phyloP scores from a whole-genome alignment of 257 asterid genomes.

The Mitragyna speciosa region DNA sequence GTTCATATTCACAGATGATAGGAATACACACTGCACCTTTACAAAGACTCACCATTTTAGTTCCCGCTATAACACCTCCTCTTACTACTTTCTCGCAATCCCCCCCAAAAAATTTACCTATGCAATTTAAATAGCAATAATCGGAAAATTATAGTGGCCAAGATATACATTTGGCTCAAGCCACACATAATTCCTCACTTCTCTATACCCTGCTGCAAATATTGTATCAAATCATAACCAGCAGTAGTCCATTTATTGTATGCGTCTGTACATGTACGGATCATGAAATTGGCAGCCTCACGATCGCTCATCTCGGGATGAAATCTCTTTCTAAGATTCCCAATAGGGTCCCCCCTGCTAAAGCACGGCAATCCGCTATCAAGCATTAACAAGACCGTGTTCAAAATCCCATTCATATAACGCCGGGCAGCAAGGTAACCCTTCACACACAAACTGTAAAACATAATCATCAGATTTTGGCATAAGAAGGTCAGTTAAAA shows the following conservation, averaged over 20 bases:
- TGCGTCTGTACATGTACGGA: conserved; percentile 85
- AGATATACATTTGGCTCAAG: background rate
- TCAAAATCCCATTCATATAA: conserved; percentile 88
- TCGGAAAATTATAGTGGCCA: background rate
- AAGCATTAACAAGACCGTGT: conserved; percentile 70
- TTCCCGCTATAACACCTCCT: background rate
- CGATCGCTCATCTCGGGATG: conserved; percentile 99
- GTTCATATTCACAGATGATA: background rate
- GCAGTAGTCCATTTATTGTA: conserved; percentile 97
- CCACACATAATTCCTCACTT: conserved; percentile 43
- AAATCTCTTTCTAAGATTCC: conserved; percentile 92
- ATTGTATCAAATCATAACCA: conserved; percentile 94
- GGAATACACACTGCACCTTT: background rate
- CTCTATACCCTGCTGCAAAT: conserved; percentile 96
- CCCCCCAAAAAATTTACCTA: conserved; percentile 4
- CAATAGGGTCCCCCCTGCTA: conserved; percentile 96
- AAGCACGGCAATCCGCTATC: conserved; percentile 99
- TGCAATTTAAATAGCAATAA: background rate
- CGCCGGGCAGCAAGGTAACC: conserved; percentile 98
- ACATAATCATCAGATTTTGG: conserved; percentile 9
- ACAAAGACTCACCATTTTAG: background rate
- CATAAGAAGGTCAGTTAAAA: background rate
- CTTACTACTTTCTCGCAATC: conserved; percentile 6
- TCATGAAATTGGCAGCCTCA: conserved; percentile 96
- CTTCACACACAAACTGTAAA: conserved; percentile 84